Evolutionary conservation across 78 protist species (phyloP).

Genomic region (Dictyostelium firmibasis): DNA sequence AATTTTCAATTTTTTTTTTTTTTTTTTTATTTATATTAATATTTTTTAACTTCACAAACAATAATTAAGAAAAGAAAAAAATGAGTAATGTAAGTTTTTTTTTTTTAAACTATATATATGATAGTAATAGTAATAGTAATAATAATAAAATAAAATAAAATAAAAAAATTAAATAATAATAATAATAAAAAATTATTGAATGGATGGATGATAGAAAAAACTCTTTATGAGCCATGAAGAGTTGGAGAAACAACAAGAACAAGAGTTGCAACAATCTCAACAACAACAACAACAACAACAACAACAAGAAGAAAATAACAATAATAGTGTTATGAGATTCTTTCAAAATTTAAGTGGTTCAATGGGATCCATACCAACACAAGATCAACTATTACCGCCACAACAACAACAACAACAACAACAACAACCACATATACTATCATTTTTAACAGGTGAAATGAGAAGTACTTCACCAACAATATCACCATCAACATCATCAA

Average conservation of each 20-base stretch:
- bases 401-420: neutral
- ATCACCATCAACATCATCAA: conserved; percentile 32
- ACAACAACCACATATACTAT: neutral
- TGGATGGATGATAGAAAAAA: no score
- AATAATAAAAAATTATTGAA: no score
- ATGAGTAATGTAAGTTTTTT: neutral
- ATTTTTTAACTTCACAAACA: neutral
- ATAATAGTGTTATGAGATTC: conserved; percentile 62
- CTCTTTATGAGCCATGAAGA: conserved; percentile 20
- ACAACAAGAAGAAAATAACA: neutral
- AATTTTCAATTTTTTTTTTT: no score
- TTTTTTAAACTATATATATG: no score
- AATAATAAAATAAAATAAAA: no score
- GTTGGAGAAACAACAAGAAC: conserved; percentile 5
- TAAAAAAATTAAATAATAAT: no score
- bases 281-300: neutral
- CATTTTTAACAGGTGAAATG: neutral
- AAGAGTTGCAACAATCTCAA: neutral
- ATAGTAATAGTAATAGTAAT: no score
- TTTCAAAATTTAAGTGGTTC: conserved; percentile 32
- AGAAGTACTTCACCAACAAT: neutral
- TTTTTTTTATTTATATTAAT: no score
- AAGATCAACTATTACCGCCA: neutral
- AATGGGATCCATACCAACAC: neutral
- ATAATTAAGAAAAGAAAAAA: no score